Percentiles rank a stretch among this genome's conserved stretches.
phyloP scores from a whole-genome alignment of 2,329 filamentous ascomycete species.

The Spiromastix sp. region DNA sequence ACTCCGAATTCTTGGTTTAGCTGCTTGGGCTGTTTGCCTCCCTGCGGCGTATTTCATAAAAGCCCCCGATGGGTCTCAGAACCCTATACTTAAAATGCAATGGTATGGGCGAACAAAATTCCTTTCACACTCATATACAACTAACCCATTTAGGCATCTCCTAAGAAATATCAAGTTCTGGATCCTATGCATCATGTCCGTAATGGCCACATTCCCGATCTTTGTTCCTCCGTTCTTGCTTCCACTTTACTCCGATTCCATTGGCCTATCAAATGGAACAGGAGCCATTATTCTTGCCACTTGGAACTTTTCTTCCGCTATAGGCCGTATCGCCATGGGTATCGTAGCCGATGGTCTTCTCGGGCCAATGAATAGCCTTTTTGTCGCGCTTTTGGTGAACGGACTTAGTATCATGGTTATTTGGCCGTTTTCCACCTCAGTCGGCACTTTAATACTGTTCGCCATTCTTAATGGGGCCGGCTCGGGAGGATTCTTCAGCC shows the following conservation, averaged over 20 bases:
- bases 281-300: slow-evolving; percentile 50
- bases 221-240: slow-evolving; percentile 54
- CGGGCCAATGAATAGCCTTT: not conserved
- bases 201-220: slow-evolving; percentile 50
- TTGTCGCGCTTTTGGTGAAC: slow-evolving; percentile 2
- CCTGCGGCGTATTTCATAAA: slow-evolving; percentile 46
- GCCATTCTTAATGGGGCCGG: slow-evolving; percentile 49
- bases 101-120: too few relatives aligned
- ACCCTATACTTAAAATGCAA: too few relatives aligned
- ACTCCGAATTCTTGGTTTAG: slow-evolving; percentile 43
- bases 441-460: slow-evolving; percentile 47
- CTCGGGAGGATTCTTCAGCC: slow-evolving; percentile 55
- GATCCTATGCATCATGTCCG: slow-evolving; percentile 44
- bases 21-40: slow-evolving; percentile 43
- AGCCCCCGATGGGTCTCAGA: slow-evolving; percentile 36
- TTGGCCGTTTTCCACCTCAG: slow-evolving; percentile 22
- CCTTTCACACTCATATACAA: too few relatives aligned
- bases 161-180: slow-evolving; percentile 44
- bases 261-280: slow-evolving; percentile 42
- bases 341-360: slow-evolving; percentile 4
- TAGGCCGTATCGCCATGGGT: slow-evolving; percentile 3
- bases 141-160: slow-evolving; percentile 41
- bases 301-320: slow-evolving; percentile 48
- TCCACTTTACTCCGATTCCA: slow-evolving; percentile 44
- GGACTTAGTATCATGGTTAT: slow-evolving; percentile 4